Percentiles rank a stretch among this genome's conserved stretches.
These are phyloP conservation scores for Kappamyces sp. DNA, from an alignment of 192 early-diverging fungal genomes.

Conservation along the genomic window DNA sequence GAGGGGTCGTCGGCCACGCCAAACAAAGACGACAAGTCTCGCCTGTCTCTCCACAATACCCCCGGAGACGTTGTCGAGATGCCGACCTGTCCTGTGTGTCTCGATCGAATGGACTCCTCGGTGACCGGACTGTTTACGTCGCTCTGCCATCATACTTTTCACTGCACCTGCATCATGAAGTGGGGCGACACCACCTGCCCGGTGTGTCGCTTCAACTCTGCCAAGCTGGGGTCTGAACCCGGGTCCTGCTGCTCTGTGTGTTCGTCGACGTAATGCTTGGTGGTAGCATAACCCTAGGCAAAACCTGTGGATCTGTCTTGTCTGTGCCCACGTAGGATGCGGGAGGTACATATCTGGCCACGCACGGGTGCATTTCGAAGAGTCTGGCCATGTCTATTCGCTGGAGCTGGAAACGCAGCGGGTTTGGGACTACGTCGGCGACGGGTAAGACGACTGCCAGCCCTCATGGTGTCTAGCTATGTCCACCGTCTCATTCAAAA, in stretches of 20 bases:
- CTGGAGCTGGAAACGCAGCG: conserved; percentile 92
- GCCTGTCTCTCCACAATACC: neutral
- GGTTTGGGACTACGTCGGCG: conserved; percentile 98
- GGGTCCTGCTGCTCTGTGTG: conserved; percentile 2
- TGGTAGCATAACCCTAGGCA: conserved; percentile 32
- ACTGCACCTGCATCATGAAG: conserved; percentile 82
- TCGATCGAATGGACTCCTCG: conserved; percentile 88
- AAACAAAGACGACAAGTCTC: conserved; percentile 5
- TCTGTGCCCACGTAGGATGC: conserved; percentile 95
- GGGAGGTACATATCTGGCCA: conserved; percentile 88
- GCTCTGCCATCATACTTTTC: conserved; percentile 92
- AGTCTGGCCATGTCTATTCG: conserved; percentile 80
- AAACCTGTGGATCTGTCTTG: conserved; percentile 93
- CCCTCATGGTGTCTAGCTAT: conserved; percentile 30
- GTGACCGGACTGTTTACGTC: conserved; percentile 88
- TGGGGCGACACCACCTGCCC: conserved; percentile 90
- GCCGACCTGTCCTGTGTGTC: conserved; percentile 93
- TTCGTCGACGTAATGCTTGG: neutral
- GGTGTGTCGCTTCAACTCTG: conserved; percentile 74
- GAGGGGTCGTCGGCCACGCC: too few species aligned
- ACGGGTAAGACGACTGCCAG: conserved; percentile 43
- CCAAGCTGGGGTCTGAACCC: conserved; percentile 11
- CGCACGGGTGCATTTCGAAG: conserved; percentile 80
- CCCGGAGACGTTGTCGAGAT: conserved; percentile 52
- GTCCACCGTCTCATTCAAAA: conserved; percentile 94